Evolutionary conservation across 352 stramenopile species (phyloP).

Genomic region (Elongisporangium prolatum): DNA sequence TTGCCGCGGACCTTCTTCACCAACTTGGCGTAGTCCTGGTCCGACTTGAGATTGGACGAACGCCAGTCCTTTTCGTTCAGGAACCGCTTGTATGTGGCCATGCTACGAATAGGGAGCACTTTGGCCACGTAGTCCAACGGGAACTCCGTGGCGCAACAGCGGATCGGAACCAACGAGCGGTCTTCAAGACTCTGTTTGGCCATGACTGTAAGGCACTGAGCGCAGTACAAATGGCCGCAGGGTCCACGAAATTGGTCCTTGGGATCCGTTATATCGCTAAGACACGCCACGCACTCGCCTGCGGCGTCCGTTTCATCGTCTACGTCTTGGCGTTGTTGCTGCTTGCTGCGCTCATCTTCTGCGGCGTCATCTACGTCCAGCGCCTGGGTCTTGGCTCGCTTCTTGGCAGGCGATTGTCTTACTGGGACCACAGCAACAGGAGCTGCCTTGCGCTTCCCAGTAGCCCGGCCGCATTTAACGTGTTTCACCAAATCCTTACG

Average conservation of each 20-base stretch:
- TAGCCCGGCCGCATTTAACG: not conserved
- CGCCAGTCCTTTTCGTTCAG: constrained; percentile 36
- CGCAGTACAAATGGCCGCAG: constrained; percentile 39
- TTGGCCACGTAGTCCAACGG: constrained; percentile 25
- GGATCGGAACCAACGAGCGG: constrained; percentile 25
- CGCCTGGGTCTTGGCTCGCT: constrained; percentile 4
- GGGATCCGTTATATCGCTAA: constrained; percentile 1
- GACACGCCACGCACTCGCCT: constrained; percentile 22
- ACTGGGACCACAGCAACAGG: not conserved
- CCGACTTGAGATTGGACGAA: constrained; percentile 28
- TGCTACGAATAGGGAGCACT: constrained; percentile 8
- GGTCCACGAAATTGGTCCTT: constrained; percentile 12
- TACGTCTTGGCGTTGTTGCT: constrained; percentile 2
- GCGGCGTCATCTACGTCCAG: not conserved
- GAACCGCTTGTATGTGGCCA: constrained; percentile 28
- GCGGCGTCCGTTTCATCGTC: not conserved
- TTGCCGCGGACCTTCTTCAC: constrained; percentile 31
- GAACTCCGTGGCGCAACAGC: constrained; percentile 35
- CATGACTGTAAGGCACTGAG: constrained; percentile 29
- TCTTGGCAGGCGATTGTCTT: not conserved
- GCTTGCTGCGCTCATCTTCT: not conserved
- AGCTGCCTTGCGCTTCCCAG: constrained; percentile 9
- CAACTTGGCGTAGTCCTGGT: constrained; percentile 41
- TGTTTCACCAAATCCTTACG: constrained; percentile 3
- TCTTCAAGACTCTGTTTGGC: constrained; percentile 23